Evolutionary conservation across 2,329 filamentous ascomycete genomes (phyloP), one percentile per base, ranked within the genome.

Genomic region (Cadophora sp.): DNA sequence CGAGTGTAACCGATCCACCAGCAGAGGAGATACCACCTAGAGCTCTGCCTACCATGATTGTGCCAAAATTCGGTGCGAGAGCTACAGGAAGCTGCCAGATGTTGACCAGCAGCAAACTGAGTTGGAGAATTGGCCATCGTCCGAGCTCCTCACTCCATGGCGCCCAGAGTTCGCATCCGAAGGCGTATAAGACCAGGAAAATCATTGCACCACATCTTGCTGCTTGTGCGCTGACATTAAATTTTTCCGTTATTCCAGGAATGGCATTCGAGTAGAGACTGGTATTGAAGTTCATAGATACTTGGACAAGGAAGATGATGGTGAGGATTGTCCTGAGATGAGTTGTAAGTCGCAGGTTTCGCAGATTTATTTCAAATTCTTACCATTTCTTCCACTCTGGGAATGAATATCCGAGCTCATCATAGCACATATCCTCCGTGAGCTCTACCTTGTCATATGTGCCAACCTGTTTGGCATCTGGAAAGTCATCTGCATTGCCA

Each of bases 91-190:
- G 78, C 72, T 92, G 90, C 83, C 86, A 96, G 65, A 95, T 79
- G 74, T 96, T 96, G 79, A 94, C 91, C 12, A 96, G 81, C 71
- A 91, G 85, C 64, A 96, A 80, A 46, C 89, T 92, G 27, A 85
- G 80, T 82, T 95, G 92, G 26, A 95, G 83, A 65, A 96, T 86
- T 1, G 90, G 90, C 82, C 89, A 91, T 61, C 93, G 87, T 24
- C 93, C 93, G 61, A 95, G 83, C 75, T 96, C 93, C 78, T 97
- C 93, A 56, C 88, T 92, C 91, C 92, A 96, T 0, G 93, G 93
- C 0, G 93, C 93, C 93, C 93, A 96, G 0, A 95, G 84, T 79
- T 96, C 93, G 78, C 93, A 96, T 43, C 93, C 93, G 77, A 96
- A 94, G 46, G 92, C 92, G 78, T 97, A 96, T 1, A 89, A 79